Conservation (phyloP, 2,329 filamentous ascomycete species). For the Hypoxylon sp. region DNA sequence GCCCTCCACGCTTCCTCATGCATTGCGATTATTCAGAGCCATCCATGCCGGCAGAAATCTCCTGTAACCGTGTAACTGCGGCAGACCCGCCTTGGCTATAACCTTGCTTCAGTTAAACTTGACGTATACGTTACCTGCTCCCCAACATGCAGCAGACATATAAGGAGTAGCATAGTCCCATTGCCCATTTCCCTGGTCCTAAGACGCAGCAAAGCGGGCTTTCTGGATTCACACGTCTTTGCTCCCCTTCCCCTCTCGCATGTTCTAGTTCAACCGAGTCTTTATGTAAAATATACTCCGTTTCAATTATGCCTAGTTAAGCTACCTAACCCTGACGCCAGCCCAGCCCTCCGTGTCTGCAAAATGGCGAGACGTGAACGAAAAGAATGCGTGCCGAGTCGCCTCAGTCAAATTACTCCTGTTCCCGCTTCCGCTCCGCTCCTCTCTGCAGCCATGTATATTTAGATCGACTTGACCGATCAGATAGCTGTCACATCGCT, state of each 20-base stretch:
- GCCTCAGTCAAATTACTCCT: conserved; percentile 11
- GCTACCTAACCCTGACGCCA: neutral
- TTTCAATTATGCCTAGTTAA: conserved; percentile 19
- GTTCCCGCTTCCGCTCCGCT: conserved; percentile 1
- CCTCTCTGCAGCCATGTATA: conserved; percentile 14
- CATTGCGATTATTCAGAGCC: conserved; percentile 40
- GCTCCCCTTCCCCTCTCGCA: neutral
- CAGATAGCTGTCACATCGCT: conserved; percentile 1
- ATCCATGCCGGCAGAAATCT: conserved; percentile 17
- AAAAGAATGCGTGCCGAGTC: conserved; percentile 24
- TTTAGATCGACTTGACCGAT: neutral
- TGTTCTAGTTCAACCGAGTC: neutral
- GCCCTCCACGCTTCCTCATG: conserved; percentile 21
- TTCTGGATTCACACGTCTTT: neutral
- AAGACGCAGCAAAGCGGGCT: neutral
- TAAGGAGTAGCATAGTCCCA: neutral
- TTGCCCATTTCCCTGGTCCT: neutral
- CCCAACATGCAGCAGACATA: neutral
- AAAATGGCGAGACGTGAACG: conserved; percentile 7
- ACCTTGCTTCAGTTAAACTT: neutral
- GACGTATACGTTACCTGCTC: neutral
- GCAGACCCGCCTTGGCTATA: conserved; percentile 13
- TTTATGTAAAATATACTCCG: conserved; percentile 12
- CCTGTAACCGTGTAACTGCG: neutral
- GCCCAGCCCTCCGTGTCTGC: conserved; percentile 5